phyloP scores from a whole-genome alignment of 2,329 filamentous ascomycete species.

The Myriosclerotinia curreyana region DNA sequence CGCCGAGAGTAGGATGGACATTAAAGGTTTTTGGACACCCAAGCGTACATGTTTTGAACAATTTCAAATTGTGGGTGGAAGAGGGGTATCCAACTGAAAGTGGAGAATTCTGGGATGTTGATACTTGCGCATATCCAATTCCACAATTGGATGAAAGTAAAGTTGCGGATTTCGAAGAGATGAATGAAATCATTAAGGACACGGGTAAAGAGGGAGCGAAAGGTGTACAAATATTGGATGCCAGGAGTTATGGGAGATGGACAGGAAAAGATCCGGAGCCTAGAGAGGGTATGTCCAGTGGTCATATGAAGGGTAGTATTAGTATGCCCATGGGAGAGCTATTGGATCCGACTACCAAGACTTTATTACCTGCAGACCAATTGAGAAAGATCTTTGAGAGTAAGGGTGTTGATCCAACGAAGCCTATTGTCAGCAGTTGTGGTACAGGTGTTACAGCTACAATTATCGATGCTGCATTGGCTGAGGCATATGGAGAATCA shows the following conservation, averaged over 20 bases:
- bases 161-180: slow-evolving; percentile 78
- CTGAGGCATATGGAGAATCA: slow-evolving; percentile 68
- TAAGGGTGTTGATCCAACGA: slow-evolving; percentile 75
- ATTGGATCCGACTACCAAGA: slow-evolving; percentile 78
- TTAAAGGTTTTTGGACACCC: slow-evolving; percentile 84
- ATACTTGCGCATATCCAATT: slow-evolving; percentile 63
- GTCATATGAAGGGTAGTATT: slow-evolving; percentile 86
- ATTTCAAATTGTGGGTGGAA: slow-evolving; percentile 91
- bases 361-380: slow-evolving; percentile 68
- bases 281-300: slow-evolving; percentile 77
- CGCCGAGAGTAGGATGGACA: slow-evolving; percentile 92
- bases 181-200: slow-evolving; percentile 73
- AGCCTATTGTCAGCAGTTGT: slow-evolving; percentile 82
- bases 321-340: slow-evolving; percentile 77
- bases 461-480: slow-evolving; percentile 82
- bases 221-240: slow-evolving; percentile 85
- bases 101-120: slow-evolving; percentile 67
- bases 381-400: slow-evolving; percentile 71
- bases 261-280: slow-evolving; percentile 82
- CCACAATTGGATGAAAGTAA: slow-evolving; percentile 56
- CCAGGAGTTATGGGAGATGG: slow-evolving; percentile 75
- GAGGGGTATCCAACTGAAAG: slow-evolving; percentile 77
- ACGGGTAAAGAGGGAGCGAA: slow-evolving; percentile 79
- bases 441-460: slow-evolving; percentile 94
- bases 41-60: slow-evolving; percentile 87